These are phyloP conservation scores for Geranomyces variabilis DNA, from an alignment of 192 early-diverging fungal genomes.

Conservation along the genomic window DNA sequence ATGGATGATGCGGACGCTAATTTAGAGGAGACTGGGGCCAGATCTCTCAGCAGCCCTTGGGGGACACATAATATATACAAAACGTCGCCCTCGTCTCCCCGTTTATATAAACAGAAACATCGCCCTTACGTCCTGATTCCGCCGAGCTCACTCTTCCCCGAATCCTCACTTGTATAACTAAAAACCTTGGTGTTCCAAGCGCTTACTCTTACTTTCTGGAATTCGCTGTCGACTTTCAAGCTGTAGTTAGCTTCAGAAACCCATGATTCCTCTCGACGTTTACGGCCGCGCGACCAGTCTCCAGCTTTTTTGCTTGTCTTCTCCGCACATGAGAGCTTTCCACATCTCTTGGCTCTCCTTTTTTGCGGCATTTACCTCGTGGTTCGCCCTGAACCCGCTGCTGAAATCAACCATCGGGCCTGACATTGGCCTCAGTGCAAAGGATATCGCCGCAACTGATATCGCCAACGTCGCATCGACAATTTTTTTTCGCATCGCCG, in stretches of 20 bases:
- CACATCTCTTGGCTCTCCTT: conserved; percentile 46
- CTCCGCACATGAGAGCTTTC: conserved; percentile 42
- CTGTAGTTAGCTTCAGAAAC: no score
- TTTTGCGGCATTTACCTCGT: conserved; percentile 47
- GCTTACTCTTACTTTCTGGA: no score
- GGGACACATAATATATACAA: no score
- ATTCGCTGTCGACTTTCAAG: no score
- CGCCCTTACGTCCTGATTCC: no score
- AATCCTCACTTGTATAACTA: no score
- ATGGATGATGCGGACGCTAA: no score
- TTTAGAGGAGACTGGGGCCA: no score
- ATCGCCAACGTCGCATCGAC: conserved; percentile 59
- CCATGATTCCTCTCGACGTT: conserved; percentile 13
- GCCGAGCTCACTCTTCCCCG: no score
- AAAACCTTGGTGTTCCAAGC: no score
- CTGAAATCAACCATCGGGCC: conserved; percentile 53
- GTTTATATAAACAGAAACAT: no score
- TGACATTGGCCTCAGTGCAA: conserved; percentile 54
- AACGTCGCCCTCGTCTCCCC: no score
- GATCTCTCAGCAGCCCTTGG: not conserved
- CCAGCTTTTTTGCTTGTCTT: conserved; percentile 15
- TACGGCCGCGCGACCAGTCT: conserved; percentile 21
- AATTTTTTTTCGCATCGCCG: conserved; percentile 56
- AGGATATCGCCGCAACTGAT: conserved; percentile 51
- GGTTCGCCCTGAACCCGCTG: conserved; percentile 68